These are phyloP conservation scores for Vickermania ingenoplastis DNA, from an alignment of 208 protist species.

Conservation along the genomic window DNA sequence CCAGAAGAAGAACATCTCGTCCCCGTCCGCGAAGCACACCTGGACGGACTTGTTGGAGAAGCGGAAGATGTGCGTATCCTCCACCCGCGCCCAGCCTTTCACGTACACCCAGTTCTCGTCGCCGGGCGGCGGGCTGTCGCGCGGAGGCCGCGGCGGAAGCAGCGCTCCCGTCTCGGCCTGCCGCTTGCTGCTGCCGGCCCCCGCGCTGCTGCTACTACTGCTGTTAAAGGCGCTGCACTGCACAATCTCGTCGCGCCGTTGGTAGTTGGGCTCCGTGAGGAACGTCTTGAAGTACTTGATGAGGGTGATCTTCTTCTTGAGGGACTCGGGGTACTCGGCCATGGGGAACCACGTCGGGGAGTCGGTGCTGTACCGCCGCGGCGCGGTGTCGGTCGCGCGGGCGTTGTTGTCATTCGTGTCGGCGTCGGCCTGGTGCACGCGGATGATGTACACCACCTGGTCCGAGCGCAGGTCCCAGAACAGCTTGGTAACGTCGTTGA, in stretches of 20 bases:
- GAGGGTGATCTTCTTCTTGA: slow-evolving; percentile 96
- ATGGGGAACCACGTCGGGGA: slow-evolving; percentile 69
- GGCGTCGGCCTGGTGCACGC: no score
- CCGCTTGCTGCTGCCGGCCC: no score
- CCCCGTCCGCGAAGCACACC: slow-evolving; percentile 91
- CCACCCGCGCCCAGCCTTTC: slow-evolving; percentile 92
- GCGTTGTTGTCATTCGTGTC: no score
- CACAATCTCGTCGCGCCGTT: slow-evolving; percentile 27
- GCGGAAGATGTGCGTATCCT: slow-evolving; percentile 91
- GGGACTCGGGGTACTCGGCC: slow-evolving; percentile 49
- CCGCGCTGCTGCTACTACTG: no score
- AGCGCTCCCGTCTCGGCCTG: no score
- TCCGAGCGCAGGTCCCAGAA: slow-evolving; percentile 71
- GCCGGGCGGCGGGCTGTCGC: slow-evolving; percentile 11
- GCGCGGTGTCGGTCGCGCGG: no score
- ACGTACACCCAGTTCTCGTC: slow-evolving; percentile 80
- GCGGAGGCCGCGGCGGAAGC: slow-evolving; percentile 1
- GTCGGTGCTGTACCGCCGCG: slow-evolving; percentile 53
- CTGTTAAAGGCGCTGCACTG: slow-evolving; percentile 21
- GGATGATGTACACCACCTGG: slow-evolving; percentile 73
- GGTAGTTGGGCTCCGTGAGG: slow-evolving; percentile 54
- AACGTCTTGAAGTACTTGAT: slow-evolving; percentile 94
- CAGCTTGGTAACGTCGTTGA: slow-evolving; percentile 97
- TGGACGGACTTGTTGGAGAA: slow-evolving; percentile 94
- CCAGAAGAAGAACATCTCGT: slow-evolving; percentile 89